Conservation (phyloP, 352 stramenopile species). For the Globisporangium middletonii region DNA sequence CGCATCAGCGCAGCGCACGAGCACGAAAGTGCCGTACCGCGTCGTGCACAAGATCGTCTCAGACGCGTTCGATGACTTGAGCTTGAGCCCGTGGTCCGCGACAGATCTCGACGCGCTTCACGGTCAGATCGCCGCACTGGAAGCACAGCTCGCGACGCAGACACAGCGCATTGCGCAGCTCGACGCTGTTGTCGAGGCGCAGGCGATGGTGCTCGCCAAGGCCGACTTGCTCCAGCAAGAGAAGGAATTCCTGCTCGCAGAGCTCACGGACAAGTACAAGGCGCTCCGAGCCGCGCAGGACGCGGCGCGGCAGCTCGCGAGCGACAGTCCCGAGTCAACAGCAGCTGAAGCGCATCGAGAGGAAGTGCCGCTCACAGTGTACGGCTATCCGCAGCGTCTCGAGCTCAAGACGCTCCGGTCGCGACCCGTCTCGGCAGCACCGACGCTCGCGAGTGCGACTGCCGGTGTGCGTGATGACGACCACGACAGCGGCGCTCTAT, state of each 20-base stretch:
- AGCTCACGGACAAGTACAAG: constrained; percentile 43
- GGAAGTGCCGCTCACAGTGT: constrained; percentile 39
- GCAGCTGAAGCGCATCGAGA: too few relatives aligned
- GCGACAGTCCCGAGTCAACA: constrained; percentile 4
- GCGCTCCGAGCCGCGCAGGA: constrained; percentile 21
- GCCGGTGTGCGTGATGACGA: background rate
- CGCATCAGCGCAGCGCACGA: constrained; percentile 1
- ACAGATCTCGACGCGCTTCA: constrained; percentile 45
- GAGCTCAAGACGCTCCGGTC: constrained; percentile 25
- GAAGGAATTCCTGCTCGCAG: constrained; percentile 48
- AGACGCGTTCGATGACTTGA: constrained; percentile 40
- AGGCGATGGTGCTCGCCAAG: constrained; percentile 32
- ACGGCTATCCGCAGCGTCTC: constrained; percentile 40
- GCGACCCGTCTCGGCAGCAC: constrained; percentile 20
- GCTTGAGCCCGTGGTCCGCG: constrained; percentile 36
- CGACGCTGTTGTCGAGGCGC: constrained; percentile 10
- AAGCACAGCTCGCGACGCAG: constrained; percentile 16
- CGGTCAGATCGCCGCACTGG: constrained; percentile 17
- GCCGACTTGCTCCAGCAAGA: constrained; percentile 40
- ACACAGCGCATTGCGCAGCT: constrained; percentile 11
- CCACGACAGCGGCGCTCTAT: background rate
- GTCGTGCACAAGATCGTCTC: constrained; percentile 23
- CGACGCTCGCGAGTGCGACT: constrained; percentile 10
- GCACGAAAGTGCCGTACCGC: constrained; percentile 18
- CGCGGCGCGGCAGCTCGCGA: constrained; percentile 5